Evolutionary conservation across 345 rosid species (phyloP).

Genomic region (Corchorus olitorius): DNA sequence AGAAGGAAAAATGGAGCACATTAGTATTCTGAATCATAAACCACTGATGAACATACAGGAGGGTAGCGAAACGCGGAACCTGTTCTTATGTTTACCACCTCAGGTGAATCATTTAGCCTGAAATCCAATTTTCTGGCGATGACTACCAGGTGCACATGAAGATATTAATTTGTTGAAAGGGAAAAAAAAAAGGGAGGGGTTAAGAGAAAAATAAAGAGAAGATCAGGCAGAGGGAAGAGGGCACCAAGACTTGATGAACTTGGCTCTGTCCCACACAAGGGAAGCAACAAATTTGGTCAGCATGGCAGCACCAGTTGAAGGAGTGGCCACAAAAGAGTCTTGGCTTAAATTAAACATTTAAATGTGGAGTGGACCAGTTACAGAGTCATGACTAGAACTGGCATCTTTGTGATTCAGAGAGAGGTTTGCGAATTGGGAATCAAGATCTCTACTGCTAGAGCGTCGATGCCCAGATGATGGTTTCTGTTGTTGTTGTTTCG

Average conservation of each 20-base stretch:
- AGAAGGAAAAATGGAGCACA: not conserved
- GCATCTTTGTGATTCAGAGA: slow-evolving; percentile 74
- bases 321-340: slow-evolving; percentile 29
- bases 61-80: slow-evolving; percentile 28
- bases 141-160: slow-evolving; percentile 72
- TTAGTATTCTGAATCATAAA: slow-evolving; percentile 3
- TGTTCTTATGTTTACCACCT: slow-evolving; percentile 60
- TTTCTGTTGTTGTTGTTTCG: slow-evolving; percentile 44
- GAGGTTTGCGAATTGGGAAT: slow-evolving; percentile 82
- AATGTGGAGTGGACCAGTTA: slow-evolving; percentile 62
- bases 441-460: slow-evolving; percentile 75
- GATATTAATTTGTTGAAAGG: slow-evolving; percentile 34
- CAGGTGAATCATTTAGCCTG: slow-evolving; percentile 62
- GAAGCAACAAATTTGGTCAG: slow-evolving; percentile 30
- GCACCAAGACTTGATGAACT: slow-evolving; percentile 29
- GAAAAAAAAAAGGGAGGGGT: slow-evolving; percentile 20
- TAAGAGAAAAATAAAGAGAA: slow-evolving; percentile 24
- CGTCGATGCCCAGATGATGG: slow-evolving; percentile 76
- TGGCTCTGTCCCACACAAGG: slow-evolving; percentile 29
- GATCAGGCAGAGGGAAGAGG: slow-evolving; percentile 30
- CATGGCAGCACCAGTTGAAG: slow-evolving; percentile 16
- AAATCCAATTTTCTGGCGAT: slow-evolving; percentile 35
- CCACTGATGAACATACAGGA: slow-evolving; percentile 30
- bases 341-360: slow-evolving; percentile 39
- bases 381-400: slow-evolving; percentile 59